Base-by-base conservation (phyloP, 2,329 filamentous ascomycete genomes). In the Ilyonectria destructans region DNA sequence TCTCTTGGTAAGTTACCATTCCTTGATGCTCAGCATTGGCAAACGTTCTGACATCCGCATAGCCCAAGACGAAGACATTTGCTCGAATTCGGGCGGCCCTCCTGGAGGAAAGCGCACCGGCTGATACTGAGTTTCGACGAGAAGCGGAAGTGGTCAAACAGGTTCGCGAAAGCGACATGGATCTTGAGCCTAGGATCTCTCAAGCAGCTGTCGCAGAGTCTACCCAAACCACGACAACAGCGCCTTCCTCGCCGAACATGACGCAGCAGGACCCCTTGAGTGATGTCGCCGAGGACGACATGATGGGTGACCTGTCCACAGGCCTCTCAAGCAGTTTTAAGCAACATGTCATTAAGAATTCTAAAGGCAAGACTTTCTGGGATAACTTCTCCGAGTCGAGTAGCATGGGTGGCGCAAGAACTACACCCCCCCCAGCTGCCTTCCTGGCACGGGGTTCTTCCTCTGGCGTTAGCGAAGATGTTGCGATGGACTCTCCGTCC, bases 41-140 rank as follows among this genome's bases (percentile, higher is more conserved):
- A 19, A 31, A 17, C 4, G 29, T 46, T 7, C 79, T 85, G 71
- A 85, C 71, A 57, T 48, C 2, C 7, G 13, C 40, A 40, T 73
- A 97, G 93, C 96, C 97, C 13, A 99, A 98, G 85, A 96, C 96
- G 1, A 97, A 97, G 82, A 95, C 92, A 0, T 99, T 99, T 80
- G 95, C 95, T 6, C 92, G 96, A 12, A 97, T 99, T 72, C 91
- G 93, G 69, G 96, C 96, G 9, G 95, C 95, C 4, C 87, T 99
- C 1, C 87, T 93, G 65, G 96, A 99, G 82, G 96, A 99, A 82
- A 89, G 90, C 17, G 90, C 95, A 0, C 96, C 96, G 0, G 86
- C 97, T 10, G 96, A 99, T 75, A 92, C 92, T 48, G 96, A 99
- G 80, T 91, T 94, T 65, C 91, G 93, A 59, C 92, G 95, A 45